A percentile compares a stretch with the other conserved stretches of the same genome.
phyloP scores from a whole-genome alignment of 805 yeast genomes.

The Martiniozyma abietophila region DNA sequence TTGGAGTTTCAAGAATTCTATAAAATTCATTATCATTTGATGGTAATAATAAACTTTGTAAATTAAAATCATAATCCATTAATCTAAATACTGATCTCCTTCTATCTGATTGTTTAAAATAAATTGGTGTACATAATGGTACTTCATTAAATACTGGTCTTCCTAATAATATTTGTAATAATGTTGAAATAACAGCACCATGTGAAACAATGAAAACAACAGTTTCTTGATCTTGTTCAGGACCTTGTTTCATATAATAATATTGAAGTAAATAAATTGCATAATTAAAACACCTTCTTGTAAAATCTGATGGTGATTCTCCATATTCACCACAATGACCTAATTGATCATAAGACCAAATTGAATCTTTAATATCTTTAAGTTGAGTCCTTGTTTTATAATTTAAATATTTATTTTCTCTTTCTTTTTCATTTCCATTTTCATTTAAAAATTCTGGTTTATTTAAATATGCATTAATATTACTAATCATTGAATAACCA shows the following conservation, averaged over 20 bases:
- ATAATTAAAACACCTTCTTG: constrained; percentile 27
- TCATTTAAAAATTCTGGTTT: constrained; percentile 11
- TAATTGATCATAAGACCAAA: constrained; percentile 27
- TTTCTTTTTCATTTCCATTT: too few species aligned
- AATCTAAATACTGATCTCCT: constrained; percentile 20
- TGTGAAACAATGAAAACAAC: constrained; percentile 31
- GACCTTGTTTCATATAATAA: constrained; percentile 19
- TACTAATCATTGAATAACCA: constrained; percentile 32
- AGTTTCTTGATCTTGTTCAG: constrained; percentile 24
- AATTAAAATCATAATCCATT: constrained; percentile 27
- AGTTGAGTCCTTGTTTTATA: constrained; percentile 14
- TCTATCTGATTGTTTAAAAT: constrained; percentile 21
- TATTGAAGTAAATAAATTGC: constrained; percentile 27
- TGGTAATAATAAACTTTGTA: constrained; percentile 20
- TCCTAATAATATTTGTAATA: constrained; percentile 30
- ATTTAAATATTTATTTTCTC: constrained; percentile 12
- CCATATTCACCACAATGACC: constrained; percentile 38
- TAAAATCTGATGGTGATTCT: constrained; percentile 30
- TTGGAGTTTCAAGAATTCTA: constrained; percentile 17
- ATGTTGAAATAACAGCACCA: constrained; percentile 34
- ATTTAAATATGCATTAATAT: constrained; percentile 30
- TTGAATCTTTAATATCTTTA: constrained; percentile 18
- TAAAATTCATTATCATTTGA: constrained; percentile 21
- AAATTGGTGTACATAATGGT: constrained; percentile 30
- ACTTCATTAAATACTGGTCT: constrained; percentile 32